Conservation (phyloP, 495 filamentous ascomycete genomes). For the Neurospora cerealis region DNA sequence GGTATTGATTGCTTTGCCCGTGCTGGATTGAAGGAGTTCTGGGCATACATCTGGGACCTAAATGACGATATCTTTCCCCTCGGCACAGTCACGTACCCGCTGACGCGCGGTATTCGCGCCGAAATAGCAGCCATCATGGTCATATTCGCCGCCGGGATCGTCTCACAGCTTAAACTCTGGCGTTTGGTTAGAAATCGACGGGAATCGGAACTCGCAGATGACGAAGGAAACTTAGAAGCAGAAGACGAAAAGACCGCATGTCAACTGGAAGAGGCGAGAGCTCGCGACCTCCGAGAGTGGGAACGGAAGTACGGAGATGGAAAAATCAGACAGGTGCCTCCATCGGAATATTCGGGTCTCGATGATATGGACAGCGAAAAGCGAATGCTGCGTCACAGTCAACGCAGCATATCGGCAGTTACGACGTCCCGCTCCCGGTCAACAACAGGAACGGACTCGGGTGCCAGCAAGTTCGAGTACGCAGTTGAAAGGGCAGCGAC, state of each 20-base stretch:
- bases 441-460: conserved; percentile 14
- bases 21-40: conserved; percentile 89
- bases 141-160: conserved; percentile 60
- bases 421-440: conserved; percentile 12
- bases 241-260: conserved; percentile 61
- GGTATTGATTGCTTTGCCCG: conserved; percentile 88
- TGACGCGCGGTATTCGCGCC: conserved; percentile 77
- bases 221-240: conserved; percentile 49
- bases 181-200: conserved; percentile 69
- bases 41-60: conserved; percentile 85
- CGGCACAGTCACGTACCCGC: conserved; percentile 64
- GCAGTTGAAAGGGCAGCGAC: conserved; percentile 8
- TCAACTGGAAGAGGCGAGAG: conserved; percentile 56
- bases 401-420: conserved; percentile 13
- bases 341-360: conserved; percentile 41
- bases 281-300: conserved; percentile 64
- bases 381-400: conserved; percentile 32
- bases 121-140: conserved; percentile 74
- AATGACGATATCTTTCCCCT: conserved; percentile 75
- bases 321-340: conserved; percentile 5
- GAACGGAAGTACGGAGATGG: conserved; percentile 65
- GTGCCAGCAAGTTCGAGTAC: conserved; percentile 17
- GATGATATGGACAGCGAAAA: conserved; percentile 43
- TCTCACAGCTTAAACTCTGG: conserved; percentile 84
- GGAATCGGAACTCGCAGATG: conserved; percentile 45